Conservation (phyloP, 306 rosid species). For the Cicer bijugum region DNA sequence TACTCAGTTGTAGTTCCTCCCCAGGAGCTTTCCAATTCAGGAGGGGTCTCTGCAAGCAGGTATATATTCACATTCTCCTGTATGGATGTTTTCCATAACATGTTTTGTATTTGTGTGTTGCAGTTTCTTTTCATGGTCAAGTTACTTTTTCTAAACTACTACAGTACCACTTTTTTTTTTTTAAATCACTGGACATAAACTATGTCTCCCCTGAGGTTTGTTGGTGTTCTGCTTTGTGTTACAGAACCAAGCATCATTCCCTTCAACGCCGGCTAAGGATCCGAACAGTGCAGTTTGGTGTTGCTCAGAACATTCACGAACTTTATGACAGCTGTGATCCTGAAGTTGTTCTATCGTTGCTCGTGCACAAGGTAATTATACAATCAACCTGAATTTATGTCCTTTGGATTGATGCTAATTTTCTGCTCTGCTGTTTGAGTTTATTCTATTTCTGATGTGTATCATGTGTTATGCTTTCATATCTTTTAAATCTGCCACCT, state of each 20-base stretch:
- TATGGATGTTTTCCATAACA: conserved; percentile 37
- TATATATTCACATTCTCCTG: conserved; percentile 44
- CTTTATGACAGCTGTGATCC: conserved; percentile 90
- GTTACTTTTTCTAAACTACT: conserved; percentile 29
- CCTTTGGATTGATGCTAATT: conserved; percentile 19
- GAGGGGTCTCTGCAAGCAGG: conserved; percentile 64
- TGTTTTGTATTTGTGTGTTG: conserved; percentile 29
- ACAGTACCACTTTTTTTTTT: conserved; percentile 1
- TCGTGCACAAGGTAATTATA: conserved; percentile 82
- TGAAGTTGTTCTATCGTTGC: conserved; percentile 83
- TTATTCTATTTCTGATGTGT: conserved; percentile 15
- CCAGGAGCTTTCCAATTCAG: conserved; percentile 67
- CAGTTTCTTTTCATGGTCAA: conserved; percentile 34
- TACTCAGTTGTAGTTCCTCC: conserved; percentile 91
- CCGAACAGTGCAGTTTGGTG: conserved; percentile 78
- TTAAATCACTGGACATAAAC: conserved; percentile 26
- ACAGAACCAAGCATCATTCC: conserved; percentile 75
- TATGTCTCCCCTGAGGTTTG: conserved; percentile 30
- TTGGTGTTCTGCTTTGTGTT: conserved; percentile 43
- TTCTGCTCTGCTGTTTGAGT: conserved; percentile 6
- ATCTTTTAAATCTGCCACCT: conserved; percentile 28
- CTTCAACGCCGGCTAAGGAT: conserved; percentile 85
- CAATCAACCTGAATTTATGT: conserved; percentile 30
- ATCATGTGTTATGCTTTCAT: conserved; percentile 8
- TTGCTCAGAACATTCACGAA: conserved; percentile 76